Conservation (phyloP, 139 green algal species). For the Zygnema cylindricum region DNA sequence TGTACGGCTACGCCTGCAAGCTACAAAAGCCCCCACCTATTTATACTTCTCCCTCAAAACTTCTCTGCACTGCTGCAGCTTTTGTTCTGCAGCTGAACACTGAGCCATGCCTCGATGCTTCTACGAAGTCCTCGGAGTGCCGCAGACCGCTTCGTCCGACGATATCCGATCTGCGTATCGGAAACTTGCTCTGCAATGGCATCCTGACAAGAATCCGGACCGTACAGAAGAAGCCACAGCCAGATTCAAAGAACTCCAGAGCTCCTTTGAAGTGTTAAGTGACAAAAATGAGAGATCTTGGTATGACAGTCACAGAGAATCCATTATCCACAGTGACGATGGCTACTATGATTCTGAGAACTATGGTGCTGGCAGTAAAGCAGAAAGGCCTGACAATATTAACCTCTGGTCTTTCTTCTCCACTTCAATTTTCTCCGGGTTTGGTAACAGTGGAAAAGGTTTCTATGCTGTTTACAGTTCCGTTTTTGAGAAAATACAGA, state of each 20-base stretch:
- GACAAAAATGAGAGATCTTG: slow-evolving; percentile 91
- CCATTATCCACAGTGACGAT: slow-evolving; percentile 79
- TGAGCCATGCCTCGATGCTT: slow-evolving; percentile 60
- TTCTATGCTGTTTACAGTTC: slow-evolving; percentile 91
- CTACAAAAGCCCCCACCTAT: too few species aligned
- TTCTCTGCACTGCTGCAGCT: too few species aligned
- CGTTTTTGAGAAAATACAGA: slow-evolving; percentile 73
- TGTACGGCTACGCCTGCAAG: too few species aligned
- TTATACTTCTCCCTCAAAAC: too few species aligned
- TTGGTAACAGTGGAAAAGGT: slow-evolving; percentile 77
- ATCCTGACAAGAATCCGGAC: slow-evolving; percentile 68
- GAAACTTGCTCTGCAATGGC: slow-evolving; percentile 63
- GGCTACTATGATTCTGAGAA: background rate
- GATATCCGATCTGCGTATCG: slow-evolving; percentile 65
- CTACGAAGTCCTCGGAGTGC: slow-evolving; percentile 65
- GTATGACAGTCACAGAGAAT: slow-evolving; percentile 91
- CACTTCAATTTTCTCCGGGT: slow-evolving; percentile 78
- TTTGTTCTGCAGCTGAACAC: background rate
- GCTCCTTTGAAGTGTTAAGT: slow-evolving; percentile 93
- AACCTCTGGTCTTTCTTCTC: slow-evolving; percentile 88
- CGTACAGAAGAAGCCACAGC: slow-evolving; percentile 59
- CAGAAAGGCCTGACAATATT: slow-evolving; percentile 69
- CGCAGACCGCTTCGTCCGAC: slow-evolving; percentile 30
- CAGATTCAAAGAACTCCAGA: slow-evolving; percentile 70
- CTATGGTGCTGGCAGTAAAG: slow-evolving; percentile 32